Evolutionary conservation across 495 filamentous ascomycete species (phyloP), one percentile per base, ranked within the genome.

Genomic region (Neurospora sp.): DNA sequence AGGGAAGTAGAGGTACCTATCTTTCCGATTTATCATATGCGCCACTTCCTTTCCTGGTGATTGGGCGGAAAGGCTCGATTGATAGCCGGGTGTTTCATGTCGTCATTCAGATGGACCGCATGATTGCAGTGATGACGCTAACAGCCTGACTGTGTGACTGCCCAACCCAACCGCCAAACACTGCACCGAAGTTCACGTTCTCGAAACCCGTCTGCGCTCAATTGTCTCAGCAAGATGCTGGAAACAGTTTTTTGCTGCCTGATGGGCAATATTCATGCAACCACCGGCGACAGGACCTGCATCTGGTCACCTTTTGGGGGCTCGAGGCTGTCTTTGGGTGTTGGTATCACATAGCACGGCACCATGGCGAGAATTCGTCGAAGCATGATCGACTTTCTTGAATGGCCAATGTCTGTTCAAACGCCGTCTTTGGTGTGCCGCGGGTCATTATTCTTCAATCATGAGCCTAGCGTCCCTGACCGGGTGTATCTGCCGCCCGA

Each of bases 51-150:
- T 62, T 31, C n/a, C n/a, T 16, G 54, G 54, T 76, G 69, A 78
- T 79, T 79, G 78, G 77, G 74, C 73, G 73, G 73, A 69, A 38
- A 73, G 66, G 71, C 48, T 75, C 69, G 73, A 77, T 23, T 16
- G 72, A 42, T 72, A 75, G 73, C 76, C 75, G 75, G 54, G 12
- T 74, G 79, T 81, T 81, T 81, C 79, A 81, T 76, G 75, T 76
- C 77, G 73, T 62, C 54, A 62, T 59, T 31, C 48, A 59, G 12
- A 62, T 31, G 54, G 75, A 73, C 77, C 77, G 74, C 78, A 76
- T 78, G 76, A 76, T 73, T 76, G 70, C 46, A 71, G 62, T 75
- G 38, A 71, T 73, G 62, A 76, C 73, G 74, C 73, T 69, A 62
- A 62, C 54, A 62, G 54, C 54, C 70, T 70, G 72, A 69, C 77